A percentile compares a stretch with the other conserved stretches of the same genome.
These are phyloP conservation scores for Penicillium sp. DNA, from an alignment of 2,329 filamentous ascomycete genomes.

Conservation along the genomic window DNA sequence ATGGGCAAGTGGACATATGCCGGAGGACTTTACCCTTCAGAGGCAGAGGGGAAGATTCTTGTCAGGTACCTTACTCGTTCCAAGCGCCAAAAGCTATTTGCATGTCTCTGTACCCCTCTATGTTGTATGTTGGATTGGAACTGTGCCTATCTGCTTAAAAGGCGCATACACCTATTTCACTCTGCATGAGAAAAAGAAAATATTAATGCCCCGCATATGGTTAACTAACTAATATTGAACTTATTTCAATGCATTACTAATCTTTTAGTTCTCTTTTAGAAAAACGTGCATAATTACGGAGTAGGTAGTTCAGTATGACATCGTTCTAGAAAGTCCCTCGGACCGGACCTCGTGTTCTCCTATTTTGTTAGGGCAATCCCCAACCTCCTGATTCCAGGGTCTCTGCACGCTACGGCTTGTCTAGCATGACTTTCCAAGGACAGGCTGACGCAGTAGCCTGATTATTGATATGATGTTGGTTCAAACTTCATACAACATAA, in stretches of 20 bases:
- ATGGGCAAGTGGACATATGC: constrained; percentile 3
- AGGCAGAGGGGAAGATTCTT: not conserved
- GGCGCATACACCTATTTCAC: constrained; percentile 12
- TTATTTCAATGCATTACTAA: not conserved
- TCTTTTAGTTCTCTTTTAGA: not conserved
- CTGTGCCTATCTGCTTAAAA: constrained; percentile 10
- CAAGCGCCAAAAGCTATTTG: not conserved
- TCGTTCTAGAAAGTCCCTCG: constrained; percentile 2
- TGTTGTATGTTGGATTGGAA: not conserved
- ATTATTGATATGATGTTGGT: no score
- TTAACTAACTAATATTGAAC: no score
- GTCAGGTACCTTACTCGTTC: not conserved
- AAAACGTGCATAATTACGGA: not conserved
- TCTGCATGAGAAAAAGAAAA: not conserved
- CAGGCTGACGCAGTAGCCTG: no score
- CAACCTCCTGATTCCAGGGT: no score
- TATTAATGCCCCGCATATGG: constrained; percentile 3
- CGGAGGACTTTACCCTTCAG: not conserved
- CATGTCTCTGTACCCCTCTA: not conserved
- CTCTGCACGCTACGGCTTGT: not conserved
- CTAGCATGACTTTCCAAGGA: no score
- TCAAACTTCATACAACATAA: no score
- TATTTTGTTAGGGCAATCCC: not conserved
- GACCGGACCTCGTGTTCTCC: constrained; percentile 3
- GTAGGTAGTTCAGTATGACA: no score